Base-by-base conservation (phyloP, 169 alveolate genomes). In the Plasmodium malariae region DNA sequence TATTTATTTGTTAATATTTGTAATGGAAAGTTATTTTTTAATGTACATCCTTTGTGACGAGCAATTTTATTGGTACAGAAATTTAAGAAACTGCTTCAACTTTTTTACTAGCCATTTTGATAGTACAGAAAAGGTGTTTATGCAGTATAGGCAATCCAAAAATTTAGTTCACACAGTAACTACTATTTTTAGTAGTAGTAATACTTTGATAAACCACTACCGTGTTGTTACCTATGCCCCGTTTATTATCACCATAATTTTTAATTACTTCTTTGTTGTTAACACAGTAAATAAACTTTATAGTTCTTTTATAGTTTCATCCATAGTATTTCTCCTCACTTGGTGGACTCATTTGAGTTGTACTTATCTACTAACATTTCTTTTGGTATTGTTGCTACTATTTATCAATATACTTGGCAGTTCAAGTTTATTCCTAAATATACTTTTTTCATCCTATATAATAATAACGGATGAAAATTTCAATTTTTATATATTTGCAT, bases 361-460 rank as follows among this genome's bases (percentile, higher is more conserved):
- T 32, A 34, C 34, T 67, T 80, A 65, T 69, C 69, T 69, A 43
- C 21, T 85, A 17, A 55, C 51, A 26, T 17, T 21, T 70, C 12
- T 85, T 19, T 11, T 26, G 3, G 40, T 70, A 28, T 37, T 24
- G 3, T 51, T 69, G 36, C 30, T 85, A 60, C 49, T 85, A 12
- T 85, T 69, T 57, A 85, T 85, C n/a, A 85, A 85, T 72, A 51
- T 69, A 37, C 49, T 70, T 68, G 37, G 68, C 5, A 85, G 54
- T 45, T 51, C 87, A 17, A 85, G 92, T 51, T 24, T 69, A 17
- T 14, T 85, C 11, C 34, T 85, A 32, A 85, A 85, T 54, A 57
- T 69, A 1, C 45, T 85, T 34, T 69, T 85, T 69, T 26, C 92
- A 1, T 85, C 92, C 7, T 85, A 55, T 72, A 85, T 85, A 51